Base-by-base conservation (phyloP, 148 eudicot genomes). In the Chenopodium berlandieri region DNA sequence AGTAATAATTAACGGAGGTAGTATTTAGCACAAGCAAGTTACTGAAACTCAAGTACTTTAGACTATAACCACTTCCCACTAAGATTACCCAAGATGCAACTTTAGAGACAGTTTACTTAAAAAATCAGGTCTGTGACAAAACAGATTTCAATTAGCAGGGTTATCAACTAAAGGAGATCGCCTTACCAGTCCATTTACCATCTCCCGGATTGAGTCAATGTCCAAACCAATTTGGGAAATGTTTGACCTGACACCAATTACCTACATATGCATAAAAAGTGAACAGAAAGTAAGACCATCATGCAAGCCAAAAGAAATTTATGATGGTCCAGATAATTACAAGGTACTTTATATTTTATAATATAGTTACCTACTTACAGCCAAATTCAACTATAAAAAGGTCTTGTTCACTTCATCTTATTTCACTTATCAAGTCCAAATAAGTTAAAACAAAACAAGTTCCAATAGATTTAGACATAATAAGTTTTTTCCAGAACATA, bases 181-280 rank as follows among this genome's bases (percentile, higher is more conserved):
- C 31, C 95, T 85, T 81, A 95, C 97, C 97, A 95, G 80, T 50
- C 97, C 96, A 83, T 82, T 31, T 47, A 93, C 85, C 97, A 93
- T 87, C 82, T 90, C 91, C 82, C 91, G 92, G 78, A 95, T 89
- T 48, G 83, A 81, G 31, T 89, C 91, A 73, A 95, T 85, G 86
- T 95, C 98, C 73, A 44, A 89, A 34, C 97, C 96, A 83, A 93
- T 95, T 82, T 93, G 94, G 71, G 87, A 91, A 32, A 95, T 89
- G 79, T 88, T 84, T 65, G 91, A 83, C 82, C 85, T 91, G 83
- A 88, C 98, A 74, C 87, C 96, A 73, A 30, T 82, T 71, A 95
- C 96, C 98, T 93, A 88, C 85, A 91, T 70, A 80, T n/a, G 13
- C 74, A 77, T 65, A 78, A 54, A 47, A 74, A 27, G 30, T 77